Evolutionary conservation across 2,329 filamentous ascomycete genomes (phyloP).

Genomic region (Aspergillus sp.): DNA sequence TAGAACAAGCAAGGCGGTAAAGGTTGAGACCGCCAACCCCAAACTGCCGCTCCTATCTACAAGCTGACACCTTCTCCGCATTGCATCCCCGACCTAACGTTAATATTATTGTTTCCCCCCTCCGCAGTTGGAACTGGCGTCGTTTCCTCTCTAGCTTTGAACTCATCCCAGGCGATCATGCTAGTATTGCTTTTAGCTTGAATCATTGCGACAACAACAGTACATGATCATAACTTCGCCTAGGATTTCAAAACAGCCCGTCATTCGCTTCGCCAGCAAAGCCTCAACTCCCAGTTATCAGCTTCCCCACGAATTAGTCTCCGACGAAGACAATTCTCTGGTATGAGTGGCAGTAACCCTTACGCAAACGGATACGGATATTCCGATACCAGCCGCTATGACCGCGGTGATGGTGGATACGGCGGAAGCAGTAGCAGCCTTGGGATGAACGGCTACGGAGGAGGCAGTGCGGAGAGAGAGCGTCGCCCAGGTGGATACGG

Average conservation of each 20-base stretch:
- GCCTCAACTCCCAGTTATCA: conserved; percentile 4
- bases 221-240: conserved; percentile 1
- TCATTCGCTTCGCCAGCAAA: conserved; percentile 11
- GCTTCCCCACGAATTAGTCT: not conserved
- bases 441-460: conserved; percentile 37
- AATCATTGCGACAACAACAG: conserved; percentile 22
- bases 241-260: not conserved
- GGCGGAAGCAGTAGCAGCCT: conserved; percentile 31
- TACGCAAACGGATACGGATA: conserved; percentile 44
- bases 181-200: conserved; percentile 18
- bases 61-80: not conserved
- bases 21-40: not conserved
- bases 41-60: not conserved
- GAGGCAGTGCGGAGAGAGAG: conserved; percentile 31
- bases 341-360: conserved; percentile 40
- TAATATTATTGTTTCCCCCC: not conserved
- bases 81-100: not conserved
- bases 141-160: not conserved
- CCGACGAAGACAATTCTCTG: conserved; percentile 17
- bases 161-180: conserved; percentile 25
- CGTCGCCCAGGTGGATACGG: conserved; percentile 48
- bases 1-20: not conserved
- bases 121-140: not conserved
- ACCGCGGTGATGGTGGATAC: conserved; percentile 37
- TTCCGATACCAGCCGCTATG: conserved; percentile 38